These are phyloP conservation scores for Sisymbrium altissimum DNA, from an alignment of 345 rosid genomes.

Conservation along the genomic window DNA sequence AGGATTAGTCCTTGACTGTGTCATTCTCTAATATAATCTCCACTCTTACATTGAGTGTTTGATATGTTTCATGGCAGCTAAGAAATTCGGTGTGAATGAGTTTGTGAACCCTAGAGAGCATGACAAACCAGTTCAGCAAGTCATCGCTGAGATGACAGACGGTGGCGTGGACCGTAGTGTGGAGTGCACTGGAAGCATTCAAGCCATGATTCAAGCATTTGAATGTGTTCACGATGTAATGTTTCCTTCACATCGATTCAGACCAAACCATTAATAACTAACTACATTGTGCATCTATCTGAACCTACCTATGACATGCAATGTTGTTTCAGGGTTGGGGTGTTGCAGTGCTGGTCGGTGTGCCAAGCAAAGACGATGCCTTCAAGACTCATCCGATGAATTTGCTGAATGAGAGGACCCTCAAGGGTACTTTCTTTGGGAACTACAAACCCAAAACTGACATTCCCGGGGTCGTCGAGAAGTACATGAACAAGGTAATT, in stretches of 20 bases:
- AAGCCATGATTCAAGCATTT: conserved; percentile 82
- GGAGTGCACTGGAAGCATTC: conserved; percentile 68
- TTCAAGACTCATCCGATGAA: conserved; percentile 65
- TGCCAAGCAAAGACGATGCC: conserved; percentile 57
- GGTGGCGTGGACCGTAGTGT: conserved; percentile 86
- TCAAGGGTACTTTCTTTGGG: conserved; percentile 70
- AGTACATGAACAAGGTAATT: conserved; percentile 57
- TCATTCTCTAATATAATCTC: no score
- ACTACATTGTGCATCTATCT: background rate
- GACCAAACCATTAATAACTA: background rate
- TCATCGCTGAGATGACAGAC: conserved; percentile 67
- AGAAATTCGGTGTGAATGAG: conserved; percentile 52
- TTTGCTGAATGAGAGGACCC: conserved; percentile 60
- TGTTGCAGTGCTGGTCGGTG: conserved; percentile 70
- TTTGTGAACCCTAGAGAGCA: conserved; percentile 67
- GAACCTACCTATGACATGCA: background rate
- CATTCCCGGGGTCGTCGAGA: conserved; percentile 60
- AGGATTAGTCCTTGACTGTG: background rate
- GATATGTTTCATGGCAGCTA: no score
- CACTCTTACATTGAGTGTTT: no score
- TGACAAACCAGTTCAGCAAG: conserved; percentile 68
- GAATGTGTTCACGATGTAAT: conserved; percentile 88
- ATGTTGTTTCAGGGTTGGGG: conserved; percentile 58
- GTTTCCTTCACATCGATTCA: background rate
- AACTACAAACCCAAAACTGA: conserved; percentile 70